Evolutionary conservation across 169 alveolate species (phyloP).

Genomic region (Perkinsus olseni): DNA sequence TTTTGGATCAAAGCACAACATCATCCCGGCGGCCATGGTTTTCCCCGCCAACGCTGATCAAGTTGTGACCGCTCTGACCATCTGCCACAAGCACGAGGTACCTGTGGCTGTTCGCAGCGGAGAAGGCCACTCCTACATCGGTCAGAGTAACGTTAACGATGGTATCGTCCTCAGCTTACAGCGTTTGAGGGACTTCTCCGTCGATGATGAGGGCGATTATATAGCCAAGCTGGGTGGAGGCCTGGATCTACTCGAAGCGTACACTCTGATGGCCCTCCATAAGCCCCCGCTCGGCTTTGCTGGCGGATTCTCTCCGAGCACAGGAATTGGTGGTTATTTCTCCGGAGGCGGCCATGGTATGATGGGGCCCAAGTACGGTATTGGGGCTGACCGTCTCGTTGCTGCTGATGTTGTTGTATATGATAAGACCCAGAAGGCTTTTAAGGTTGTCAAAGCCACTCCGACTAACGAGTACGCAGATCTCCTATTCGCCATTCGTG

Average conservation of each 20-base stretch:
- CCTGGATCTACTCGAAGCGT: not conserved
- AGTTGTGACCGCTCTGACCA: not conserved
- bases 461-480: not conserved
- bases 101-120: not conserved
- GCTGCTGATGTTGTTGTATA: not conserved
- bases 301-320: not conserved
- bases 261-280: not conserved
- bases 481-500: not conserved
- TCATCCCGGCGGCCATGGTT: not conserved
- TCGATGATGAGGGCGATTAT: not conserved
- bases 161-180: not conserved
- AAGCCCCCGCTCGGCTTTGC: not conserved
- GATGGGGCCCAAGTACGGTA: not conserved
- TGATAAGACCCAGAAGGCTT: not conserved
- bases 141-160: not conserved
- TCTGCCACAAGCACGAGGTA: not conserved
- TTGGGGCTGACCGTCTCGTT: not conserved
- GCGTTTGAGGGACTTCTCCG: not conserved
- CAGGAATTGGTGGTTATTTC: not conserved
- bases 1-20: not conserved
- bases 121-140: not conserved
- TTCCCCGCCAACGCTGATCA: not conserved
- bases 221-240: not conserved
- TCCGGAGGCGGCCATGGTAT: not conserved
- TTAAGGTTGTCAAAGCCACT: not conserved